phyloP scores from a whole-genome alignment of 192 early-diverging fungal species.

The Coemansia sp. region DNA sequence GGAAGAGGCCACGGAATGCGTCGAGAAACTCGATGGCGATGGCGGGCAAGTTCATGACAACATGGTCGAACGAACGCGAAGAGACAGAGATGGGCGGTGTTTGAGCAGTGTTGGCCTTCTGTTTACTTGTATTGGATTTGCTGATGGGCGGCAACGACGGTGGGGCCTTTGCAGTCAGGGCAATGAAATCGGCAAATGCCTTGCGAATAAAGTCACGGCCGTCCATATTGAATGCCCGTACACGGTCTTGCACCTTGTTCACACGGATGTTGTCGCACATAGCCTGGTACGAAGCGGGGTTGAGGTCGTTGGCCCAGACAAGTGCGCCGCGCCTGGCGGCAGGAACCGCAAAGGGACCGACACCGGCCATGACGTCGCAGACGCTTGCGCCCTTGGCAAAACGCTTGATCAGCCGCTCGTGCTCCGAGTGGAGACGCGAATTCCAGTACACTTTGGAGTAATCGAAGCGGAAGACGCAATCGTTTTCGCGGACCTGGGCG shows the following conservation, averaged over 20 bases:
- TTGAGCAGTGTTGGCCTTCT: conserved; percentile 7
- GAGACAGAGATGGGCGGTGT: conserved; percentile 17
- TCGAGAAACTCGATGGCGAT: conserved; percentile 97
- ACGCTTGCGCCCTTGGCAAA: conserved; percentile 73
- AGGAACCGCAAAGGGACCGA: conserved; percentile 94
- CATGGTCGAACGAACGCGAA: conserved; percentile 80
- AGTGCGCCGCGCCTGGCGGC: conserved; percentile 77
- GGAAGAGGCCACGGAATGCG: conserved; percentile 79
- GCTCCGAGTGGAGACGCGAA: conserved; percentile 92
- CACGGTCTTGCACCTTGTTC: conserved; percentile 80
- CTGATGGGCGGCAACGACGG: conserved; percentile 18
- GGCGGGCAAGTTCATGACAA: conserved; percentile 98
- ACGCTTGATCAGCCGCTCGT: conserved; percentile 80
- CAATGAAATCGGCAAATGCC: conserved; percentile 63
- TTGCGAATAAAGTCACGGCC: conserved; percentile 86
- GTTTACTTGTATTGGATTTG: conserved; percentile 13
- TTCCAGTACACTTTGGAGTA: conserved; percentile 99
- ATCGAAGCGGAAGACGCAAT: conserved; percentile 88
- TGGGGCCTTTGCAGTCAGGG: conserved; percentile 24
- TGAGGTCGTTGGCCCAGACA: conserved; percentile 98
- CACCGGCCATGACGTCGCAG: conserved; percentile 97
- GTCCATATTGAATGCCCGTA: conserved; percentile 83
- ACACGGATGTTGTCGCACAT: conserved; percentile 74
- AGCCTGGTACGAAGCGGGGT: conserved; percentile 83
- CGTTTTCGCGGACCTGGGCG: conserved; percentile 85